phyloP scores from a whole-genome alignment of 331 rosid genomes.

The Spiraea crenata region DNA sequence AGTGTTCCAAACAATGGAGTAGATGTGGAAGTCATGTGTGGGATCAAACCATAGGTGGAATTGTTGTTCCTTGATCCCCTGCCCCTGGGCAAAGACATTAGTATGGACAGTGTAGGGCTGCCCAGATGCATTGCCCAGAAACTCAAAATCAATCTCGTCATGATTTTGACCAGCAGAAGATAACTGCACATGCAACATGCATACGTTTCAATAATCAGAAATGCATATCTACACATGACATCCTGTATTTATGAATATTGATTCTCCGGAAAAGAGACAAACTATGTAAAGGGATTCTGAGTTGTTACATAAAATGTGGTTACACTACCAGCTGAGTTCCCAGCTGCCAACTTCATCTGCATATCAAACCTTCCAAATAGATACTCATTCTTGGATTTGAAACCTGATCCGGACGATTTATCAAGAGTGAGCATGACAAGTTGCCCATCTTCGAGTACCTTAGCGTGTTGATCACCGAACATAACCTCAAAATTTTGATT shows the following conservation, averaged over 20 bases:
- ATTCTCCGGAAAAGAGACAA: too few species aligned
- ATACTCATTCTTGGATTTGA: slow-evolving; percentile 43
- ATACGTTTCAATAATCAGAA: neutral
- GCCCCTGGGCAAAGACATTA: slow-evolving; percentile 49
- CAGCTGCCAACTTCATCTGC: slow-evolving; percentile 52
- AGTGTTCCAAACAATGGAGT: slow-evolving; percentile 56
- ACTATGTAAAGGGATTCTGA: neutral
- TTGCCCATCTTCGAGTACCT: slow-evolving; percentile 36
- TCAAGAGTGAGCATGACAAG: slow-evolving; percentile 45
- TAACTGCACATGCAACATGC: slow-evolving; percentile 29
- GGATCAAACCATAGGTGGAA: slow-evolving; percentile 71
- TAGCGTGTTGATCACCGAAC: slow-evolving; percentile 37
- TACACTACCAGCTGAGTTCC: slow-evolving; percentile 64
- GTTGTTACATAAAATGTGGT: slow-evolving; percentile 51
- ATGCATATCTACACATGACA: neutral
- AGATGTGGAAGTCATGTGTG: slow-evolving; percentile 44
- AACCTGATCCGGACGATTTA: slow-evolving; percentile 51
- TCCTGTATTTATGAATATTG: too few species aligned
- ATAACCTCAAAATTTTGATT: slow-evolving; percentile 29
- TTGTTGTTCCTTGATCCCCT: slow-evolving; percentile 51
- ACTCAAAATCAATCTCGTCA: slow-evolving; percentile 65
- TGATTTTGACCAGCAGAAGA: slow-evolving; percentile 46
- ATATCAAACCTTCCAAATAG: slow-evolving; percentile 54
- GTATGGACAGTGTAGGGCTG: slow-evolving; percentile 56
- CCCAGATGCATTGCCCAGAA: slow-evolving; percentile 57